A percentile compares a stretch with the other conserved stretches of the same genome.
Conservation (phyloP, 192 early-diverging fungal genomes). For the Linnemannia elongata region DNA sequence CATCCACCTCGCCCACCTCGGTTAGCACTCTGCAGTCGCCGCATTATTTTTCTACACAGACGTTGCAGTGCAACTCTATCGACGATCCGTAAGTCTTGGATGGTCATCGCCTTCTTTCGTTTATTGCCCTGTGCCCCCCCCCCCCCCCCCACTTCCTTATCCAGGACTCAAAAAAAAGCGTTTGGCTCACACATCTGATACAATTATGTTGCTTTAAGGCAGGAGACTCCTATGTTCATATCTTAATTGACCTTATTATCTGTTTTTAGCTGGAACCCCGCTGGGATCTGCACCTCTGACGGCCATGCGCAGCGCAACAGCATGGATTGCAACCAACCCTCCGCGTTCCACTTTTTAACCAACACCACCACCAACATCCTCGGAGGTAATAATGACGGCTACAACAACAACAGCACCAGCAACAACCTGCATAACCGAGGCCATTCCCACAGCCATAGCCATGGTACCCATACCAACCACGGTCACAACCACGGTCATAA, state of each 20-base stretch:
- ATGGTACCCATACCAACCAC: conserved; percentile 3
- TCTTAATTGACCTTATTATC: neutral
- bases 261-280: conserved; percentile 10
- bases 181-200: neutral
- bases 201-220: neutral
- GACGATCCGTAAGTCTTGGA: conserved; percentile 36
- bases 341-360: conserved; percentile 42
- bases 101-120: neutral
- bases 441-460: conserved; percentile 9
- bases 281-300: conserved; percentile 16
- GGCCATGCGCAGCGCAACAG: conserved; percentile 5
- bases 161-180: neutral
- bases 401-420: neutral
- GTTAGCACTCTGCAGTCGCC: conserved; percentile 4
- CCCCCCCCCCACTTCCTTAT: neutral
- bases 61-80: conserved; percentile 19
- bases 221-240: neutral
- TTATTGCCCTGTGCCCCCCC: neutral
- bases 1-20: conserved; percentile 25
- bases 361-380: neutral
- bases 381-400: neutral
- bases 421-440: neutral
- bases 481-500: neutral
- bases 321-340: conserved; percentile 21
- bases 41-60: conserved; percentile 17